Evolutionary conservation across 768 basidiomycete species (phyloP).

Genomic region (Agaricus sinodeliciosus): DNA sequence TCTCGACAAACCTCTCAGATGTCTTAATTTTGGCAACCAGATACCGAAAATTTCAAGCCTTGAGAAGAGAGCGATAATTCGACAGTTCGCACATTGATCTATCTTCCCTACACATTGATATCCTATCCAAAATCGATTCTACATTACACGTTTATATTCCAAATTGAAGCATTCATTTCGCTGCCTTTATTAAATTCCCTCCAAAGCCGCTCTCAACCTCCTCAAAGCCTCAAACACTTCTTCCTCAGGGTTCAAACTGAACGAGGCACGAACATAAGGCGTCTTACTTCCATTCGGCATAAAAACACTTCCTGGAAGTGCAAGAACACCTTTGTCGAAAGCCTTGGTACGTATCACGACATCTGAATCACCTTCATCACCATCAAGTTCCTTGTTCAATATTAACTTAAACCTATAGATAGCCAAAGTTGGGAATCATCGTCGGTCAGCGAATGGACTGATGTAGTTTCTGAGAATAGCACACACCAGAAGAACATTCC

Average conservation of each 20-base stretch:
- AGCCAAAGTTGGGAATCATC: not conserved
- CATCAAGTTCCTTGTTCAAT: slow-evolving; percentile 23
- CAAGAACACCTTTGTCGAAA: slow-evolving; percentile 78
- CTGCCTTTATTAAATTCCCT: slow-evolving; percentile 19
- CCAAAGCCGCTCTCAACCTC: slow-evolving; percentile 41
- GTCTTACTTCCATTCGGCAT: slow-evolving; percentile 65
- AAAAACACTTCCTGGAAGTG: slow-evolving; percentile 81
- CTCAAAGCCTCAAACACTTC: slow-evolving; percentile 71
- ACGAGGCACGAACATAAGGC: slow-evolving; percentile 75
- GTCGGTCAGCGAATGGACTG: not conserved
- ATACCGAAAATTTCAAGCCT: no score
- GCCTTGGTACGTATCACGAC: slow-evolving; percentile 68
- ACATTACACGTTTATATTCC: not conserved
- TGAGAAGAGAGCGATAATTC: no score
- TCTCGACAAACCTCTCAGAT: no score
- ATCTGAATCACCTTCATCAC: slow-evolving; percentile 58
- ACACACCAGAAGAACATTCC: slow-evolving; percentile 89
- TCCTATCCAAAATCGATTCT: not conserved
- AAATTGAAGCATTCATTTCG: not conserved
- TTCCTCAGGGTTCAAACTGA: slow-evolving; percentile 60
- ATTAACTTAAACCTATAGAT: slow-evolving; percentile 62
- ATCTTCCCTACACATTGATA: no score
- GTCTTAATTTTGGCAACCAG: no score
- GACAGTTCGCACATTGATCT: no score
- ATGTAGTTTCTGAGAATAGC: not conserved